phyloP scores from a whole-genome alignment of 1,284 basidiomycete genomes.

The Pseudozyma pruni region DNA sequence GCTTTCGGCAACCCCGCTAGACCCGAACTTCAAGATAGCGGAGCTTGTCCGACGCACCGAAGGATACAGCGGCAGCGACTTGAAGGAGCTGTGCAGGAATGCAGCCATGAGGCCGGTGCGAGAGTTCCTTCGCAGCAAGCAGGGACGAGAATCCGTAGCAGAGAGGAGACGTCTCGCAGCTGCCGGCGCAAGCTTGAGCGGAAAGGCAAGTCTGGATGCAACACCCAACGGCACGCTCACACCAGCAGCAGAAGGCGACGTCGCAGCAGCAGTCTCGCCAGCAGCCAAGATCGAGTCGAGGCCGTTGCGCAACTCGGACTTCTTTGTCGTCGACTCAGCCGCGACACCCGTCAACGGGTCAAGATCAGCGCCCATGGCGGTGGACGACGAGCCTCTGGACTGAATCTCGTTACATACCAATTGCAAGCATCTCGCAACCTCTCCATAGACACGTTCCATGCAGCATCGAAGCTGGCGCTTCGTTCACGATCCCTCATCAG shows the following conservation, averaged over 20 bases:
- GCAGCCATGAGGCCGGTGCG: conserved; percentile 68
- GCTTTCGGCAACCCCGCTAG: conserved; percentile 70
- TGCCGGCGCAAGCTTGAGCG: conserved; percentile 16
- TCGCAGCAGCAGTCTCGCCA: conserved; percentile 19
- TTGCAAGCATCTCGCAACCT: neutral
- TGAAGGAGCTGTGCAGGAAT: conserved; percentile 93
- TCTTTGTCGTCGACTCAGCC: conserved; percentile 59
- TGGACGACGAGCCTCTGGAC: conserved; percentile 56
- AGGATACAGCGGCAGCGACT: conserved; percentile 87
- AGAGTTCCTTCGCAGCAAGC: conserved; percentile 63
- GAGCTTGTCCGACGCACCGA: conserved; percentile 79
- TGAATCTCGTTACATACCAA: conserved; percentile 3
- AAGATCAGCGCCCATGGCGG: conserved; percentile 34
- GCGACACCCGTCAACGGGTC: conserved; percentile 45
- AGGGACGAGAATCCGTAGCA: conserved; percentile 51
- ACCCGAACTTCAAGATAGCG: conserved; percentile 76
- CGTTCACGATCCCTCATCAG: neutral
- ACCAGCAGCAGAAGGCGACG: conserved; percentile 27
- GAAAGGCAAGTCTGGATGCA: conserved; percentile 21
- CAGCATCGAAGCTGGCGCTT: too few relatives aligned
- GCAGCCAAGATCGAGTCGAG: conserved; percentile 51
- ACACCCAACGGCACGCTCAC: conserved; percentile 37
- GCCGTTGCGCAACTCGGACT: conserved; percentile 62
- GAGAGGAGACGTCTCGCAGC: conserved; percentile 31
- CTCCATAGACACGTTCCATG: too few relatives aligned